phyloP scores from a whole-genome alignment of 495 filamentous ascomycete genomes.

The Melanomma pulvis-pyrius region DNA sequence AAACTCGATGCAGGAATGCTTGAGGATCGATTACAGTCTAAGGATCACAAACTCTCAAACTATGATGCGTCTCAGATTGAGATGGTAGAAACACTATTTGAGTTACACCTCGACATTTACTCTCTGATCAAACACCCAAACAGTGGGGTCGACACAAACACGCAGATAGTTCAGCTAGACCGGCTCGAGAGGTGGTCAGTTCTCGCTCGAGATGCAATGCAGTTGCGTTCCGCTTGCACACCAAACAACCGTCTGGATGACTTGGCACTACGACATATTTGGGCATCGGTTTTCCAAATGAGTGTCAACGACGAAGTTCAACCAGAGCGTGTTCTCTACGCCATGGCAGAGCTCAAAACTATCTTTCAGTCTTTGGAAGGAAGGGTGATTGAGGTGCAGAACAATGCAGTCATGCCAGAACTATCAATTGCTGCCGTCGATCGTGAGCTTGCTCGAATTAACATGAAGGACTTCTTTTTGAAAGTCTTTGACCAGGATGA shows the following conservation, averaged over 20 bases:
- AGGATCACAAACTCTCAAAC: conserved; percentile 31
- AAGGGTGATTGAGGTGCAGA: conserved; percentile 67
- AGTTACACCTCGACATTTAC: conserved; percentile 87
- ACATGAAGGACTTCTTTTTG: conserved; percentile 94
- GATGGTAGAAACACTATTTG: conserved; percentile 79
- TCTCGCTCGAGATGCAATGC: conserved; percentile 66
- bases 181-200: conserved; percentile 75
- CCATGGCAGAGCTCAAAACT: conserved; percentile 71
- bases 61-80: conserved; percentile 39
- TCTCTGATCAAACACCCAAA: conserved; percentile 73
- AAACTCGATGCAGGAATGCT: conserved; percentile 46
- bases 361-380: conserved; percentile 49
- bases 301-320: conserved; percentile 68
- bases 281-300: conserved; percentile 77
- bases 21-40: conserved; percentile 4
- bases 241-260: conserved; percentile 44
- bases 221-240: conserved; percentile 37
- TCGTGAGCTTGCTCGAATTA: conserved; percentile 85
- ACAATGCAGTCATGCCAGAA: conserved; percentile 88
- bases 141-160: conserved; percentile 64
- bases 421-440: conserved; percentile 79
- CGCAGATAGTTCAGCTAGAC: conserved; percentile 64
- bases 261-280: conserved; percentile 69
- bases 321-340: conserved; percentile 77
- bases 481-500: conserved; percentile 71